Conservation (phyloP, 768 basidiomycete genomes). For the Boletus subcaerulescens region DNA sequence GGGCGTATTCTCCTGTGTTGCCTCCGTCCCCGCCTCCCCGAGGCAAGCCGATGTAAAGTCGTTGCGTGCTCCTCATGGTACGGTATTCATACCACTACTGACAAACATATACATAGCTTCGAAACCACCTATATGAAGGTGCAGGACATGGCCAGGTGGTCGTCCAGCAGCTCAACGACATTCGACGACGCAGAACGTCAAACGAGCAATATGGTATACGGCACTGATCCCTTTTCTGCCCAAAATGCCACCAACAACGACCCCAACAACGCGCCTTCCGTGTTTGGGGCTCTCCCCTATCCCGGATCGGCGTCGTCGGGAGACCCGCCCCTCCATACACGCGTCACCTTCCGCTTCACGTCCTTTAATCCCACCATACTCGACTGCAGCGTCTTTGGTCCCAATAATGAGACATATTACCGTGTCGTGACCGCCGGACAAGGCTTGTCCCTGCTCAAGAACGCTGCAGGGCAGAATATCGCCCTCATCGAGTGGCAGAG, state of each 20-base stretch:
- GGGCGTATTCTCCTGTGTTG: not conserved
- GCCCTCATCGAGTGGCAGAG: slow-evolving; percentile 58
- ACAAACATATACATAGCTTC: slow-evolving; percentile 17
- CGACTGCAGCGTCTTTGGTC: slow-evolving; percentile 53
- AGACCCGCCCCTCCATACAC: slow-evolving; percentile 30
- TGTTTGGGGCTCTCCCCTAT: slow-evolving; percentile 65
- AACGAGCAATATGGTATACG: slow-evolving; percentile 20
- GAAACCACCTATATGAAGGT: slow-evolving; percentile 9
- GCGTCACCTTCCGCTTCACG: slow-evolving; percentile 48
- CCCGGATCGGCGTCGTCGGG: slow-evolving; percentile 29
- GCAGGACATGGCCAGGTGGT: not conserved
- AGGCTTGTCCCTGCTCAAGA: slow-evolving; percentile 53
- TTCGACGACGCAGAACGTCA: not conserved
- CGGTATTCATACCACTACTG: not conserved
- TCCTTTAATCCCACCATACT: slow-evolving; percentile 49
- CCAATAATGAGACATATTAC: slow-evolving; percentile 47
- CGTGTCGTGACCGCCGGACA: slow-evolving; percentile 52
- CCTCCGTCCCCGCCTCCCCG: not conserved
- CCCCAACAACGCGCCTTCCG: slow-evolving; percentile 38
- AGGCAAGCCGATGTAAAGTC: not conserved
- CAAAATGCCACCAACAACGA: slow-evolving; percentile 20
- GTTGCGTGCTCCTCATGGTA: not conserved
- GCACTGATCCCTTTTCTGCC: slow-evolving; percentile 28
- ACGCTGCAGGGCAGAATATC: slow-evolving; percentile 43
- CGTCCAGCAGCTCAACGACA: not conserved